phyloP scores from a whole-genome alignment of 1,139 yeast species.

The Saccharomyces hybrid region DNA sequence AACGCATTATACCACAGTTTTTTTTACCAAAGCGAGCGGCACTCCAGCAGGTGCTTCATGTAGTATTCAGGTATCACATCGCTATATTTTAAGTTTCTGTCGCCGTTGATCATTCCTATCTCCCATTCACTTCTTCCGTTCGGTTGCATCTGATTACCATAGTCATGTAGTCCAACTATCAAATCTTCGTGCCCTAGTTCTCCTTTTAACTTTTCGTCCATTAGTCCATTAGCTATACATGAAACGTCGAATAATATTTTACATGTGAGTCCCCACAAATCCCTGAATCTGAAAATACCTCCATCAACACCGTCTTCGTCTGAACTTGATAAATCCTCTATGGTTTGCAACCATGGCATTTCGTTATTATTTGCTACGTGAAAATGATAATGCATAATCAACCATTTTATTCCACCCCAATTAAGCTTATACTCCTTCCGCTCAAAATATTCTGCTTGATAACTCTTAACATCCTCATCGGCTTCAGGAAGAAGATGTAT shows the following conservation, averaged over 20 bases:
- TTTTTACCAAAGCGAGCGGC: background rate
- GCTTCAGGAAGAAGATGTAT: conserved; percentile 29
- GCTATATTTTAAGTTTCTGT: conserved; percentile 40
- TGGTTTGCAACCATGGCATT: conserved; percentile 54
- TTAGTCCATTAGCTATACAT: conserved; percentile 41
- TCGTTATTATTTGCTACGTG: conserved; percentile 50
- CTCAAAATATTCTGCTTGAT: conserved; percentile 32
- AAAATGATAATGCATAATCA: conserved; percentile 52
- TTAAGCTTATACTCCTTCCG: conserved; percentile 29
- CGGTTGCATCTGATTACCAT: conserved; percentile 42
- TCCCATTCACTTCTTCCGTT: conserved; percentile 38
- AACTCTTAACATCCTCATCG: conserved; percentile 8
- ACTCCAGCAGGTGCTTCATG: conserved; percentile 11
- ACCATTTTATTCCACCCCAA: conserved; percentile 73
- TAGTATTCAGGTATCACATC: conserved; percentile 37
- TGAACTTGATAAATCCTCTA: conserved; percentile 47
- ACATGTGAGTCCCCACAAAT: conserved; percentile 91
- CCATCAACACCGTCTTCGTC: conserved; percentile 43
- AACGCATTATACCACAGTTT: background rate
- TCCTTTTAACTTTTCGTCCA: conserved; percentile 7
- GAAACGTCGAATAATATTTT: conserved; percentile 77
- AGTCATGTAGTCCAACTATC: conserved; percentile 47
- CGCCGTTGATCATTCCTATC: conserved; percentile 35
- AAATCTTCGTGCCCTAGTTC: conserved; percentile 59
- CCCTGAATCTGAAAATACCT: conserved; percentile 37